These are phyloP conservation scores for Suillus cothurnatus DNA, from an alignment of 768 basidiomycete species.

Conservation along the genomic window DNA sequence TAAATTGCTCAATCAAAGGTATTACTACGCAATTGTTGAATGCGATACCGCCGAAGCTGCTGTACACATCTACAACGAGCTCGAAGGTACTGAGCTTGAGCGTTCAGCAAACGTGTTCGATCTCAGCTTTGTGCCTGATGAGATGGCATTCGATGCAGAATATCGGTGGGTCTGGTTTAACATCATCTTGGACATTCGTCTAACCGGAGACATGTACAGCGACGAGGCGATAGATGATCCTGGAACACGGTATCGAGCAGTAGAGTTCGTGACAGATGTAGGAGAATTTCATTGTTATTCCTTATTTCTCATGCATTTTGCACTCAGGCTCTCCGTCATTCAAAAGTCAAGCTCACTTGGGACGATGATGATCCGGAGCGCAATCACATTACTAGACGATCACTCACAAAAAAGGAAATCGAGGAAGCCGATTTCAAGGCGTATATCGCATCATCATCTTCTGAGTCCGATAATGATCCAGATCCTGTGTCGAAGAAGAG, in stretches of 20 bases:
- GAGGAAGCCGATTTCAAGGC: slow-evolving; percentile 90
- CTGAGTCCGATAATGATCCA: slow-evolving; percentile 39
- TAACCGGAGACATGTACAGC: slow-evolving; percentile 41
- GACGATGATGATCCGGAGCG: slow-evolving; percentile 96
- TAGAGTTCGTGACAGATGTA: slow-evolving; percentile 94
- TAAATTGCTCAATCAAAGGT: slow-evolving; percentile 51
- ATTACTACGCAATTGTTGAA: slow-evolving; percentile 93
- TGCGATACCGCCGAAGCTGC: slow-evolving; percentile 82
- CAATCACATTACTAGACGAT: slow-evolving; percentile 74
- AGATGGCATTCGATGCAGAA: slow-evolving; percentile 81
- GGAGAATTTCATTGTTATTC: slow-evolving; percentile 28
- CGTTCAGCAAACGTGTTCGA: slow-evolving; percentile 96
- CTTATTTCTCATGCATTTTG: background rate
- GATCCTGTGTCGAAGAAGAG: slow-evolving; percentile 17
- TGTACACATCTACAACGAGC: slow-evolving; percentile 76
- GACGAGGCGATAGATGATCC: slow-evolving; percentile 81
- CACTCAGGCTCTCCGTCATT: slow-evolving; percentile 88
- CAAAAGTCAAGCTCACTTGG: slow-evolving; percentile 98
- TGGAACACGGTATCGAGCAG: slow-evolving; percentile 60
- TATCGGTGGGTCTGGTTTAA: slow-evolving; percentile 51
- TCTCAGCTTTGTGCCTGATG: slow-evolving; percentile 90
- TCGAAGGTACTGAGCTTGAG: slow-evolving; percentile 95
- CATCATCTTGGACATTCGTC: background rate
- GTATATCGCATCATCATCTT: slow-evolving; percentile 40
- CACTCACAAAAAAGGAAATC: slow-evolving; percentile 80